Evolutionary conservation across 2,329 filamentous ascomycete genomes (phyloP).

Genomic region (Dendrostoma leiphaemia): DNA sequence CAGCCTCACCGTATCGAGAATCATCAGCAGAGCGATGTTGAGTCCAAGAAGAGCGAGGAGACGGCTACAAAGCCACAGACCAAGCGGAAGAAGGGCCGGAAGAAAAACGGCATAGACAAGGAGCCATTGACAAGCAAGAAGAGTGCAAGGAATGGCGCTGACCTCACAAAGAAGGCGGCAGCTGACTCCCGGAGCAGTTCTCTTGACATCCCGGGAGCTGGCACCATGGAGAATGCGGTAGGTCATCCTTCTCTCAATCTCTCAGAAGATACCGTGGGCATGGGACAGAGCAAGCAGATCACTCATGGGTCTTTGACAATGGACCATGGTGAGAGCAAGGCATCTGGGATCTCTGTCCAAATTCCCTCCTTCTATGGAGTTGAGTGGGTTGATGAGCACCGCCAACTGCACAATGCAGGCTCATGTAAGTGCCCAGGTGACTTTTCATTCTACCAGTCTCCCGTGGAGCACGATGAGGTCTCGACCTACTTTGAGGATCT

Average conservation of each 20-base stretch:
- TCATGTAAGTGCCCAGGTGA: constrained; percentile 32
- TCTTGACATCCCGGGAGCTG: too few species aligned
- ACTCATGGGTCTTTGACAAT: not conserved
- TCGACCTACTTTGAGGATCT: not conserved
- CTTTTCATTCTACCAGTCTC: constrained; percentile 30
- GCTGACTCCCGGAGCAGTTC: too few species aligned
- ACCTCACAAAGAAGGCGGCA: not conserved
- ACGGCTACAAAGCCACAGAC: too few species aligned
- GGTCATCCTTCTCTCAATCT: too few species aligned
- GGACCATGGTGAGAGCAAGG: constrained; percentile 17
- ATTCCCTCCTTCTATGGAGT: constrained; percentile 36
- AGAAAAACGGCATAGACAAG: not conserved
- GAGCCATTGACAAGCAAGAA: not conserved
- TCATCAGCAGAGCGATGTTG: not conserved
- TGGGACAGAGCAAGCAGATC: not conserved
- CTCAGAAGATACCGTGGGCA: too few species aligned
- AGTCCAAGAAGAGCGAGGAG: not conserved
- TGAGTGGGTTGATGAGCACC: constrained; percentile 41
- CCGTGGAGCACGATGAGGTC: constrained; percentile 6
- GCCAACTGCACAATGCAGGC: constrained; percentile 31
- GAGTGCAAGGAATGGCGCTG: not conserved
- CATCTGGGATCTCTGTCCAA: constrained; percentile 27
- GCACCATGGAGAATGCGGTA: too few species aligned
- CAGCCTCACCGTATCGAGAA: not conserved
- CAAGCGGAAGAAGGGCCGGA: not conserved